Evolutionary conservation across 306 rosid genomes (phyloP).

Genomic region (Chamaecrista fasciculata): DNA sequence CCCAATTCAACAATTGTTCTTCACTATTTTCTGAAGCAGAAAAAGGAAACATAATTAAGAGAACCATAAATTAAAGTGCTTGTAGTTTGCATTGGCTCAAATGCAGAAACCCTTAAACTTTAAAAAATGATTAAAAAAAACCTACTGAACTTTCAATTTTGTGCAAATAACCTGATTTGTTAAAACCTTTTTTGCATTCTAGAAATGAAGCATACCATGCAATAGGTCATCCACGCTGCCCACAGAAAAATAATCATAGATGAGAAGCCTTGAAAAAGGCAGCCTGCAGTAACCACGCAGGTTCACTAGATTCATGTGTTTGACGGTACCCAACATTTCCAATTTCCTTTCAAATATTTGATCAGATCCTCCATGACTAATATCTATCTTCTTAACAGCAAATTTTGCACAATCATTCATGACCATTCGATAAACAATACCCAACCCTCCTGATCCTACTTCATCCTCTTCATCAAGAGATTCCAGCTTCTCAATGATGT

Average conservation of each 20-base stretch:
- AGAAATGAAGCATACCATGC: conserved; percentile 65
- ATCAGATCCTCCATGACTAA: conserved; percentile 74
- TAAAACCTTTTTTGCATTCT: too few relatives aligned
- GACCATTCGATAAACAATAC: conserved; percentile 89
- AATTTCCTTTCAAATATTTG: conserved; percentile 87
- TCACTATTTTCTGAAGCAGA: conserved; percentile 38
- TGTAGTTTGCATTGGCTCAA: too few relatives aligned
- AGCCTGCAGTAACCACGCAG: conserved; percentile 93
- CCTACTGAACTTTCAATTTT: too few relatives aligned
- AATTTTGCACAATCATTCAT: conserved; percentile 88
- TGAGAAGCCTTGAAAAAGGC: conserved; percentile 86
- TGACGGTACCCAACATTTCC: conserved; percentile 87
- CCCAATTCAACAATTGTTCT: conserved; percentile 61
- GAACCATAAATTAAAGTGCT: too few relatives aligned
- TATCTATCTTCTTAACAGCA: conserved; percentile 88
- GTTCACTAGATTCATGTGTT: conserved; percentile 85
- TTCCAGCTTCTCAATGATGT: conserved; percentile 86
- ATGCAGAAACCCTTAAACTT: too few relatives aligned
- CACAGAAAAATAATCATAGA: conserved; percentile 68
- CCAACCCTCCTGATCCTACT: conserved; percentile 91
- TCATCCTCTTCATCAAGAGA: conserved; percentile 71
- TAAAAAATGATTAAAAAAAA: too few relatives aligned
- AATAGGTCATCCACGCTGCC: conserved; percentile 90
- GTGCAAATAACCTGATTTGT: too few relatives aligned
- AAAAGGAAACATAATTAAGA: neutral